Percentiles rank a stretch among this genome's conserved stretches.
Evolutionary conservation across 345 rosid genomes (phyloP).

Genomic region (Salix arbutifolia): DNA sequence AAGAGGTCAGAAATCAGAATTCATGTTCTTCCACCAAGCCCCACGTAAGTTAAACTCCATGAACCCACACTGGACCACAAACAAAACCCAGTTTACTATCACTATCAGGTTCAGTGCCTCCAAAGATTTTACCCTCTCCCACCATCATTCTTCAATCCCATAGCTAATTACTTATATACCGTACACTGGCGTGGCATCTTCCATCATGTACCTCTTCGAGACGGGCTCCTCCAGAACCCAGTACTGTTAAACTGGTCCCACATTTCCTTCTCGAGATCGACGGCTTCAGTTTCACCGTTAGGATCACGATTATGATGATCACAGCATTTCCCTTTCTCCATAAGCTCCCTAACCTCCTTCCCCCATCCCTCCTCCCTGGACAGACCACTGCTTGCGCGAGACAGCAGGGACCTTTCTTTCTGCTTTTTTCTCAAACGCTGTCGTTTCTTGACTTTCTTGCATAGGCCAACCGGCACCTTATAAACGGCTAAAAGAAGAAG

Average conservation of each 20-base stretch:
- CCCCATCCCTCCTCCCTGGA: slow-evolving; percentile 12
- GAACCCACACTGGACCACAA: background rate
- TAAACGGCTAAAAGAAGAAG: slow-evolving; percentile 49
- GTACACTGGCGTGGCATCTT: background rate
- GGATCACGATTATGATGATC: slow-evolving; percentile 19
- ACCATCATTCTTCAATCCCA: background rate
- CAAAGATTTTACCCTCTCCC: no score
- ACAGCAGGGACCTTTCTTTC: slow-evolving; percentile 34
- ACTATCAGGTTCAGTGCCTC: background rate
- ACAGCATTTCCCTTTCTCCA: slow-evolving; percentile 31
- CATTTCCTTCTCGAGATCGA: slow-evolving; percentile 45
- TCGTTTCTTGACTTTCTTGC: slow-evolving; percentile 37
- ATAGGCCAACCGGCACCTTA: slow-evolving; percentile 56
- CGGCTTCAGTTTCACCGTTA: slow-evolving; percentile 25
- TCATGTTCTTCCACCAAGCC: background rate
- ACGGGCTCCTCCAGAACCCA: slow-evolving; percentile 74
- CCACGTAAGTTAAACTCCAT: background rate
- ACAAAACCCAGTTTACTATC: background rate
- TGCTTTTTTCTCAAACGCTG: slow-evolving; percentile 31
- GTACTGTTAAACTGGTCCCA: slow-evolving; percentile 54
- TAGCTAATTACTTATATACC: background rate
- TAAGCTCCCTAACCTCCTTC: slow-evolving; percentile 22
- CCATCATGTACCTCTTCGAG: slow-evolving; percentile 20
- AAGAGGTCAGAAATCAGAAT: background rate
- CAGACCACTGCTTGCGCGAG: slow-evolving; percentile 1